These are phyloP conservation scores for Podosphaera xanthii DNA, from an alignment of 2,329 filamentous ascomycete species.

Conservation along the genomic window DNA sequence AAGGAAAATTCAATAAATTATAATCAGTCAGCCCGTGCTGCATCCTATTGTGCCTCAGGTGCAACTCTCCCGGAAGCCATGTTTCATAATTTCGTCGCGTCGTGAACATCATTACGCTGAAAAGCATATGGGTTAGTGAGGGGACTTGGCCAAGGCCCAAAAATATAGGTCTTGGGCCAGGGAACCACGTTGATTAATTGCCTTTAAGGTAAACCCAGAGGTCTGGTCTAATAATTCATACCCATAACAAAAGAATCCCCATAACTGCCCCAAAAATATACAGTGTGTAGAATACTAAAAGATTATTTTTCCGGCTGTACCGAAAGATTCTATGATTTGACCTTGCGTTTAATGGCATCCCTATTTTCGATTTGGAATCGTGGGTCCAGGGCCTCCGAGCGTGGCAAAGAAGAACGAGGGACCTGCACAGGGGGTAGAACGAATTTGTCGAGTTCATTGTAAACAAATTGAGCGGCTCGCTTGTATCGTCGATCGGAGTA, in stretches of 20 bases:
- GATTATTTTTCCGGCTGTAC: not conserved
- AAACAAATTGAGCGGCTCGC: conserved; percentile 57
- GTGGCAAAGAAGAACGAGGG: conserved; percentile 10
- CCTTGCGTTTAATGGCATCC: not conserved
- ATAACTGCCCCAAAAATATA: conserved; percentile 15
- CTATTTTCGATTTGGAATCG: conserved; percentile 9
- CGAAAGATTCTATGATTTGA: not conserved
- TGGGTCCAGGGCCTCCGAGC: conserved; percentile 8
- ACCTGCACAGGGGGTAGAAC: conserved; percentile 17
- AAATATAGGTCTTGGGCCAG: not conserved
- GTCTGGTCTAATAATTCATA: not conserved
- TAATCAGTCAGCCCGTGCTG: not conserved
- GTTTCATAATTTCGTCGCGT: conserved; percentile 14
- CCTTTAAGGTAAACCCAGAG: not conserved
- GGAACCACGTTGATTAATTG: not conserved
- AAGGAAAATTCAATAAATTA: not conserved
- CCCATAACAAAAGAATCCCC: not conserved
- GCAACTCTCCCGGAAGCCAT: not conserved
- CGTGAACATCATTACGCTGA: conserved; percentile 13
- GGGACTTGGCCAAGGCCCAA: conserved; percentile 3
- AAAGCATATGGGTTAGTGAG: conserved; percentile 4
- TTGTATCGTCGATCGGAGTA: conserved; percentile 78
- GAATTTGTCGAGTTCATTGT: conserved; percentile 42
- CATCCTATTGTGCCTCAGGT: not conserved
- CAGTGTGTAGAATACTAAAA: conserved; percentile 12